Percentiles rank a stretch among this genome's conserved stretches.
These are phyloP conservation scores for Pleurotus citrinopileatus DNA, from an alignment of 768 basidiomycete genomes.

Conservation along the genomic window DNA sequence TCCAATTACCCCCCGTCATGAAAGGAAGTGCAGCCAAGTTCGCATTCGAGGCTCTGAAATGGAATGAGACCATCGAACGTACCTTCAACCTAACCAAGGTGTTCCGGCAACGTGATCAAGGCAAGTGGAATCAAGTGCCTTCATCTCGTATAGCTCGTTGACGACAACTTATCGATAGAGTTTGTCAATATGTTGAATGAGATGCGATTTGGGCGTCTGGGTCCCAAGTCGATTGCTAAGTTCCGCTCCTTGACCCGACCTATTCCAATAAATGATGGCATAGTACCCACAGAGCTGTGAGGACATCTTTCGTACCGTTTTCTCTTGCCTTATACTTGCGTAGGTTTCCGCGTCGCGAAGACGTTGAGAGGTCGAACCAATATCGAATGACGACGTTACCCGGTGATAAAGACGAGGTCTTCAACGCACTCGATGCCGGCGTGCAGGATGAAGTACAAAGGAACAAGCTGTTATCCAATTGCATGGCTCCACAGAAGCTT, in stretches of 20 bases:
- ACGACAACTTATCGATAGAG: constrained; percentile 37
- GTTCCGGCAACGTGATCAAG: constrained; percentile 90
- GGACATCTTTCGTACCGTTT: constrained; percentile 18
- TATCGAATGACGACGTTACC: constrained; percentile 59
- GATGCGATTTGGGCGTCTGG: constrained; percentile 88
- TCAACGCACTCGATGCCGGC: constrained; percentile 63
- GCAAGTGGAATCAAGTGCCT: constrained; percentile 37
- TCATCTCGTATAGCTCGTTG: constrained; percentile 7
- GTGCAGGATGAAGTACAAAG: constrained; percentile 52
- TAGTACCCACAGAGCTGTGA: constrained; percentile 90
- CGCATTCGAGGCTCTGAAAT: constrained; percentile 85
- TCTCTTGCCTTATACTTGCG: neutral
- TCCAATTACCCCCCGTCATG: constrained; percentile 92
- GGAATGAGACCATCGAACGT: constrained; percentile 71
- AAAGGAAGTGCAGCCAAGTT: constrained; percentile 73
- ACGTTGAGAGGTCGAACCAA: constrained; percentile 84
- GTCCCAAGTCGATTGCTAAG: constrained; percentile 57
- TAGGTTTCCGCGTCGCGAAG: constrained; percentile 89
- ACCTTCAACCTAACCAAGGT: constrained; percentile 95
- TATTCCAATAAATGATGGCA: constrained; percentile 75
- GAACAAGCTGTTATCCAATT: constrained; percentile 81
- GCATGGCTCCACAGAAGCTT: constrained; percentile 82
- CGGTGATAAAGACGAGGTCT: constrained; percentile 49
- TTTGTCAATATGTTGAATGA: constrained; percentile 98
- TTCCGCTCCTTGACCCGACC: constrained; percentile 71